Evolutionary conservation across 192 early-diverging fungal genomes (phyloP).

Genomic region (Gamsiella multidivaricata): DNA sequence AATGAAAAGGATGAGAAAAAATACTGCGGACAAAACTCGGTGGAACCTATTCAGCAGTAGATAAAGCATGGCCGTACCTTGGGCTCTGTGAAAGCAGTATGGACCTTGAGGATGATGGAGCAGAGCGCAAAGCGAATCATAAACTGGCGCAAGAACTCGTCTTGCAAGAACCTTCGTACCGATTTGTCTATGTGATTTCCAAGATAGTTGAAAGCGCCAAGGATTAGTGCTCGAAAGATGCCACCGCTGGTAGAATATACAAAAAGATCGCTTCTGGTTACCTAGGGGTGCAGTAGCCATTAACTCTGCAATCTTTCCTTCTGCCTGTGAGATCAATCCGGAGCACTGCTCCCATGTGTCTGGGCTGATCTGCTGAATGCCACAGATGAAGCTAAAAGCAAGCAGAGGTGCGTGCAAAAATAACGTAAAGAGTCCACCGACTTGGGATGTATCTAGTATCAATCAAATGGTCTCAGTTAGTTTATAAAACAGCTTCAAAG

Average conservation of each 20-base stretch:
- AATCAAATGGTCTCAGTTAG: not conserved
- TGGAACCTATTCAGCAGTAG: too few species aligned
- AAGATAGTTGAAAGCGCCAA: not conserved
- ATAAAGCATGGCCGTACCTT: too few species aligned
- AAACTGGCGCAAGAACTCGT: slow-evolving; percentile 94
- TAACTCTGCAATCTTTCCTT: slow-evolving; percentile 66
- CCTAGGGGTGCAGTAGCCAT: slow-evolving; percentile 52
- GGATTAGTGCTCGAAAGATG: not conserved
- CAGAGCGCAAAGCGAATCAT: slow-evolving; percentile 86
- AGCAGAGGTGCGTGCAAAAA: slow-evolving; percentile 93
- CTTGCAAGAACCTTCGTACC: slow-evolving; percentile 81
- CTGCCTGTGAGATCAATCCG: slow-evolving; percentile 60
- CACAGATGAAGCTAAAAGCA: slow-evolving; percentile 87
- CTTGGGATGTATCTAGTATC: slow-evolving; percentile 63
- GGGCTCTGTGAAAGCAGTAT: slow-evolving; percentile 68
- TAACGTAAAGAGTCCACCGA: slow-evolving; percentile 93
- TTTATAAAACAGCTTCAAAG: not conserved
- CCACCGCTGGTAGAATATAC: not conserved
- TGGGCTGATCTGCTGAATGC: slow-evolving; percentile 67
- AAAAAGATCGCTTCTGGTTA: slow-evolving; percentile 8
- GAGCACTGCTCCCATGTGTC: slow-evolving; percentile 80
- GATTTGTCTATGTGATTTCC: slow-evolving; percentile 46
- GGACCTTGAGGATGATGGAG: slow-evolving; percentile 73
- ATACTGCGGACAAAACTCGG: too few species aligned
- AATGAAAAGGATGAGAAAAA: not conserved